Evolutionary conservation across 768 basidiomycete genomes (phyloP).

Genomic region (Lenzites betulinus): DNA sequence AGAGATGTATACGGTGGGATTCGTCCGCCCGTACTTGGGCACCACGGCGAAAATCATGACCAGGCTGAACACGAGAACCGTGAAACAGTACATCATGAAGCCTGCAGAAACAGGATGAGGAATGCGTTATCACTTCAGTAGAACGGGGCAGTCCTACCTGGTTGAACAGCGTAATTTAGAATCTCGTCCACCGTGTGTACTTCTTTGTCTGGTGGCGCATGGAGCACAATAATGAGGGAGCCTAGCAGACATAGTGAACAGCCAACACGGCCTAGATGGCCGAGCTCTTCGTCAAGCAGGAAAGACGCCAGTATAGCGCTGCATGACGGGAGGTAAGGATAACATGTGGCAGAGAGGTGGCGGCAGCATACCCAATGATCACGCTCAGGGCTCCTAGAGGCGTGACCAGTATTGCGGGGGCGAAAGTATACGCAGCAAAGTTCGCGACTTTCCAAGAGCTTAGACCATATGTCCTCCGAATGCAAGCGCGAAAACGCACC

Average conservation of each 20-base stretch:
- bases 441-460: constrained; percentile 59
- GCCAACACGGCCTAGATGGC: constrained; percentile 87
- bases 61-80: constrained; percentile 76
- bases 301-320: constrained; percentile 95
- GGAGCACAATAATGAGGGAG: constrained; percentile 91
- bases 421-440: constrained; percentile 97
- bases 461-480: not conserved
- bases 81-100: constrained; percentile 88
- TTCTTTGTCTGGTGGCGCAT: constrained; percentile 95
- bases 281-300: constrained; percentile 89
- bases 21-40: constrained; percentile 84
- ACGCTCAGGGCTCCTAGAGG: constrained; percentile 97
- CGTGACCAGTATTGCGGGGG: constrained; percentile 97
- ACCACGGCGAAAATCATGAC: constrained; percentile 87
- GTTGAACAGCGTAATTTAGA: constrained; percentile 87
- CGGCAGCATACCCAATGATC: constrained; percentile 76
- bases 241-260: constrained; percentile 85
- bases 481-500: constrained; percentile 45
- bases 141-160: constrained; percentile 71
- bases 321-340: not conserved
- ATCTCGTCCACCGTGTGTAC: constrained; percentile 94
- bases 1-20: constrained; percentile 90
- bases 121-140: not conserved
- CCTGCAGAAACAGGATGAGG: too few species aligned
- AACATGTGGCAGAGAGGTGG: not conserved